These are phyloP conservation scores for Trichoderma sp. DNA, from an alignment of 2,329 filamentous ascomycete species.

Conservation along the genomic window DNA sequence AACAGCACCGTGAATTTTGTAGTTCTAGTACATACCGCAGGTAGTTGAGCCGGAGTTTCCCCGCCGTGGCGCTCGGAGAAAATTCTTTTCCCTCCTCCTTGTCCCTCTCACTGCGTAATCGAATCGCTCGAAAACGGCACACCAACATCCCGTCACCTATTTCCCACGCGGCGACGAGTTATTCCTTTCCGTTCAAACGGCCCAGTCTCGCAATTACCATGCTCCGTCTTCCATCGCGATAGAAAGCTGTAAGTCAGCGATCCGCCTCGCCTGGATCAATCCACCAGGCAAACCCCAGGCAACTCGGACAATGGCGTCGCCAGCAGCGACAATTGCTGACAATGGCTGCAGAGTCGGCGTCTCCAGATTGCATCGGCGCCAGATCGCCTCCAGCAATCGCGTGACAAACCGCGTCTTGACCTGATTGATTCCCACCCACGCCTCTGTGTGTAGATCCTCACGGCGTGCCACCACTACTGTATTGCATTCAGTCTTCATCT, in stretches of 20 bases:
- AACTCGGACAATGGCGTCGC: conserved; percentile 4
- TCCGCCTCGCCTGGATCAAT: conserved; percentile 15
- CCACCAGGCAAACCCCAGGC: too few species aligned
- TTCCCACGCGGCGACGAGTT: conserved; percentile 44
- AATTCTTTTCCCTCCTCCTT: conserved; percentile 42
- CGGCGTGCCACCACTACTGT: conserved; percentile 6
- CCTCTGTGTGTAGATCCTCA: conserved; percentile 8
- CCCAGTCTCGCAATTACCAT: conserved; percentile 49
- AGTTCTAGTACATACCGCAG: too few species aligned
- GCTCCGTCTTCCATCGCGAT: conserved; percentile 41
- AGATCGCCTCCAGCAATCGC: conserved; percentile 27
- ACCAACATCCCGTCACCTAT: conserved; percentile 37
- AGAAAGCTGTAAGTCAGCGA: conserved; percentile 41
- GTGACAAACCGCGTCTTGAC: conserved; percentile 21
- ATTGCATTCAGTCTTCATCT: too few species aligned
- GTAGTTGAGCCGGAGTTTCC: conserved; percentile 25
- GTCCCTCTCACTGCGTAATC: conserved; percentile 2
- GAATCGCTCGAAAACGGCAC: conserved; percentile 37
- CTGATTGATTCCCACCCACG: conserved; percentile 1
- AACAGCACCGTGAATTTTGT: too few species aligned
- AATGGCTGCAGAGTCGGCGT: conserved; percentile 30
- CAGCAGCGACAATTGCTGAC: conserved; percentile 30
- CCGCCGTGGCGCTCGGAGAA: conserved; percentile 37
- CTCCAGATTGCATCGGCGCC: conserved; percentile 16
- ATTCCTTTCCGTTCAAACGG: conserved; percentile 52